phyloP scores from a whole-genome alignment of 1,284 basidiomycete genomes.

The Pseudozyma tsukubaensis region DNA sequence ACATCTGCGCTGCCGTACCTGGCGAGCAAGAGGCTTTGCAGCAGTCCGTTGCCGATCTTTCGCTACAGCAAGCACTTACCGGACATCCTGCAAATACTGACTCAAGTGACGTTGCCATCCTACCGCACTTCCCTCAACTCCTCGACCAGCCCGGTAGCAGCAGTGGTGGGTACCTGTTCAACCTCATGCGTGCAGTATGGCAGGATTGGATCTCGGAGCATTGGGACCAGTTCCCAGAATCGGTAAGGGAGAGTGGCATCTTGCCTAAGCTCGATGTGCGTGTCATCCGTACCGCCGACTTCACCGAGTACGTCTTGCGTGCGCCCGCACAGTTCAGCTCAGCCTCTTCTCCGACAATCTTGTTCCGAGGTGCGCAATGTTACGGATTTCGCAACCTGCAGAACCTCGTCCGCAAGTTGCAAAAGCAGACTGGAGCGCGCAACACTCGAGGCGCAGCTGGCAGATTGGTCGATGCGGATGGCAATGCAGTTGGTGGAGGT shows the following conservation, averaged over 20 bases:
- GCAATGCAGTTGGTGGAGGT: conserved; percentile 19
- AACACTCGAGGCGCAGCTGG: conserved; percentile 47
- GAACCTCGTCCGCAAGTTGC: conserved; percentile 89
- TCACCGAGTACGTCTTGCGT: conserved; percentile 74
- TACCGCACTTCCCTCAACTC: conserved; percentile 76
- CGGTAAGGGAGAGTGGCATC: conserved; percentile 13
- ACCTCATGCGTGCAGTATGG: conserved; percentile 59
- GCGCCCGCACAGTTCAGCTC: conserved; percentile 22
- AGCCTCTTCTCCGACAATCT: conserved; percentile 66
- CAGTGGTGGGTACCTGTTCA: conserved; percentile 92
- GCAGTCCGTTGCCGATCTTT: conserved; percentile 14
- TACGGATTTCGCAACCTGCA: conserved; percentile 98
- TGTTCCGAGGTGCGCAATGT: conserved; percentile 93
- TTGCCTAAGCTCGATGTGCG: conserved; percentile 55
- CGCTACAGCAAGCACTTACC: conserved; percentile 25
- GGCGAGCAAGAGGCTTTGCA: conserved; percentile 54
- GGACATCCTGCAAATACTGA: background rate
- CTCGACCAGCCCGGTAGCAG: conserved; percentile 83
- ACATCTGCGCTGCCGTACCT: conserved; percentile 75
- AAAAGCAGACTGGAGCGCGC: conserved; percentile 73
- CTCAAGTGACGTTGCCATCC: conserved; percentile 1
- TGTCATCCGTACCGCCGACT: conserved; percentile 71
- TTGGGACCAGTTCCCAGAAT: conserved; percentile 20
- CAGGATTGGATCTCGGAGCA: conserved; percentile 40
- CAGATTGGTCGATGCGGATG: conserved; percentile 35